Evolutionary conservation across 2,329 filamentous ascomycete genomes (phyloP).

Genomic region (Lecanicillium sp.): DNA sequence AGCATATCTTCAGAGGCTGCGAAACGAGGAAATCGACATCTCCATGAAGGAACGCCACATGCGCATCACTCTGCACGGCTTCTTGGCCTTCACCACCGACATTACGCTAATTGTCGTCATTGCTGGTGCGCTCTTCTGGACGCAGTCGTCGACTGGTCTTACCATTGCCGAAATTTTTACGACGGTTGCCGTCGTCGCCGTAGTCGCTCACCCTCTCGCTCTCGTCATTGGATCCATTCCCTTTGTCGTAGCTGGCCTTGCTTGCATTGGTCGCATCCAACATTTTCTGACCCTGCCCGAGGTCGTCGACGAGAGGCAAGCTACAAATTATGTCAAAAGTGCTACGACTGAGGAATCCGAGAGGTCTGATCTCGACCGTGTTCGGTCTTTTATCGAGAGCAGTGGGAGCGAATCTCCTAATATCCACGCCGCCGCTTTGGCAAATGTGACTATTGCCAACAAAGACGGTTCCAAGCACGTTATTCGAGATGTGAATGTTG

Average conservation of each 20-base stretch:
- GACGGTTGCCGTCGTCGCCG: neutral
- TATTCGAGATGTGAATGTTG: neutral
- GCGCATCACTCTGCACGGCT: too few species aligned
- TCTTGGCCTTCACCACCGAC: neutral
- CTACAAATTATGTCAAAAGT: too few species aligned
- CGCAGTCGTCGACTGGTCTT: neutral
- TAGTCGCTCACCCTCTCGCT: constrained; percentile 1
- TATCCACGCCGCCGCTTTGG: neutral
- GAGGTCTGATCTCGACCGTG: too few species aligned
- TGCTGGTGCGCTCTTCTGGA: constrained; percentile 3
- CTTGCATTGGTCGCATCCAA: constrained; percentile 4
- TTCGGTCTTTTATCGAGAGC: too few species aligned
- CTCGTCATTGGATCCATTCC: neutral
- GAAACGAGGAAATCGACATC: constrained; percentile 1
- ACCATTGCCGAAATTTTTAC: constrained; percentile 1
- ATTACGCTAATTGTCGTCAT: constrained; percentile 2
- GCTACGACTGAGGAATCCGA: too few species aligned
- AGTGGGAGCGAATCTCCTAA: too few species aligned
- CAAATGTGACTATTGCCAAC: neutral
- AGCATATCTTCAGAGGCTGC: neutral
- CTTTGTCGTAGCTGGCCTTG: neutral
- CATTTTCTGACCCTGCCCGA: constrained; percentile 1
- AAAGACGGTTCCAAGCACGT: neutral
- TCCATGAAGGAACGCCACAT: neutral
- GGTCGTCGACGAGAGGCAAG: neutral